These are phyloP conservation scores for Macrolepiota dolichaula DNA, from an alignment of 768 basidiomycete species.

Conservation along the genomic window DNA sequence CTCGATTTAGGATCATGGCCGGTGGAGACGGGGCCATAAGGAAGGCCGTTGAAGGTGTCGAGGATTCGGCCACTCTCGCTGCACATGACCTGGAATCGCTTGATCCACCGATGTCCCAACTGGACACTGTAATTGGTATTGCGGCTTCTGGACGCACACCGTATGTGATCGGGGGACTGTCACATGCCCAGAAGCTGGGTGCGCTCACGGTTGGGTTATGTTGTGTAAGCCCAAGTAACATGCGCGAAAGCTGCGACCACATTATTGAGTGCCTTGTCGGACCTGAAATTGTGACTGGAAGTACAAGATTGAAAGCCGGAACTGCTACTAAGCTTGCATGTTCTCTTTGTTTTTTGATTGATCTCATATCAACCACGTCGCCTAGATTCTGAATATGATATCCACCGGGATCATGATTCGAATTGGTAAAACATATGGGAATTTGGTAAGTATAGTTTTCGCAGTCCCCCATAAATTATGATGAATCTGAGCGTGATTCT, in stretches of 20 bases:
- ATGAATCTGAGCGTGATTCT: neutral
- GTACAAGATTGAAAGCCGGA: constrained; percentile 32
- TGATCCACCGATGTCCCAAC: constrained; percentile 17
- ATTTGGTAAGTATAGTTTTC: constrained; percentile 22
- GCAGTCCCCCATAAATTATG: neutral
- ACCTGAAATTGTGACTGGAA: constrained; percentile 30
- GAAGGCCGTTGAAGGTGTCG: constrained; percentile 26
- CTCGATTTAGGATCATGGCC: constrained; percentile 17
- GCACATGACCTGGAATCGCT: constrained; percentile 23
- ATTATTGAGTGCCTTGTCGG: constrained; percentile 28
- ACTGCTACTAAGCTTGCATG: constrained; percentile 34
- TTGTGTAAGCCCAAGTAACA: constrained; percentile 24
- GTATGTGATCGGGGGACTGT: constrained; percentile 29
- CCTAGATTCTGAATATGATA: constrained; percentile 33
- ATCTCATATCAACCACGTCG: neutral
- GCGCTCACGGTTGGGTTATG: constrained; percentile 27
- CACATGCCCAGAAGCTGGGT: constrained; percentile 19
- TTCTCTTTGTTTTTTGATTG: neutral
- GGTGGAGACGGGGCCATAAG: constrained; percentile 29
- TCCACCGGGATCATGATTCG: constrained; percentile 31
- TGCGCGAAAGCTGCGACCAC: constrained; percentile 22
- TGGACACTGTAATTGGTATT: constrained; percentile 31
- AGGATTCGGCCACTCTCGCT: constrained; percentile 26
- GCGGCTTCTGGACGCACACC: constrained; percentile 32
- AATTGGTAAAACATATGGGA: constrained; percentile 32